A percentile compares a stretch with the other conserved stretches of the same genome.
These are phyloP conservation scores for Globisporangium nodosum DNA, from an alignment of 352 stramenopile species.

Conservation along the genomic window DNA sequence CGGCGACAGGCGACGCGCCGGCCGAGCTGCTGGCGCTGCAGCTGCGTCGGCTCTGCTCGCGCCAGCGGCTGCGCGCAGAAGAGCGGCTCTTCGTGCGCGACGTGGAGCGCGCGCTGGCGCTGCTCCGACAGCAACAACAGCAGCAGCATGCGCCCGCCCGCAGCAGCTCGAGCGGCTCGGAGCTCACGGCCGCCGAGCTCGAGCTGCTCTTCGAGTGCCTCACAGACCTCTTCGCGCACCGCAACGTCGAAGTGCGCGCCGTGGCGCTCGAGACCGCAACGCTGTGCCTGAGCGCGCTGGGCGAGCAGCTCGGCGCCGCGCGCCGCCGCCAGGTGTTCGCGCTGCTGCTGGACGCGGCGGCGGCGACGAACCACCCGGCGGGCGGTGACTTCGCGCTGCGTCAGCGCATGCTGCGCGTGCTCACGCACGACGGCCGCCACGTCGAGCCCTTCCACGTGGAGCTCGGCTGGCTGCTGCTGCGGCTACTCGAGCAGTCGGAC, in stretches of 20 bases:
- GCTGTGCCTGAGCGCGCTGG: slow-evolving; percentile 59
- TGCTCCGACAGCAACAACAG: slow-evolving; percentile 23
- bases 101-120: slow-evolving; percentile 50
- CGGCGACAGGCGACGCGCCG: slow-evolving; percentile 4
- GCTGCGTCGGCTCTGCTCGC: slow-evolving; percentile 52
- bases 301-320: slow-evolving; percentile 31
- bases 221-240: slow-evolving; percentile 60
- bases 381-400: slow-evolving; percentile 43
- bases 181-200: slow-evolving; percentile 28
- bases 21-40: slow-evolving; percentile 39
- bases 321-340: slow-evolving; percentile 53
- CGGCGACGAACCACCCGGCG: slow-evolving; percentile 21
- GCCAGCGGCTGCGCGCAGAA: slow-evolving; percentile 57
- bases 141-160: not conserved
- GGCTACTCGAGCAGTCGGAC: slow-evolving; percentile 72
- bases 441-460: slow-evolving; percentile 66
- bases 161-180: not conserved
- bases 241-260: slow-evolving; percentile 59
- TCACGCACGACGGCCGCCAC: slow-evolving; percentile 60
- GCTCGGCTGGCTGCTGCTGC: slow-evolving; percentile 69
- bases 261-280: slow-evolving; percentile 73
- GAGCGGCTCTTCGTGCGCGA: slow-evolving; percentile 64
- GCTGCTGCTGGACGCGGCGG: slow-evolving; percentile 24
- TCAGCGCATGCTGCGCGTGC: slow-evolving; percentile 55
- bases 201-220: slow-evolving; percentile 66